Evolutionary conservation across 1,284 basidiomycete genomes (phyloP).

Genomic region (Sparassis latifolia): DNA sequence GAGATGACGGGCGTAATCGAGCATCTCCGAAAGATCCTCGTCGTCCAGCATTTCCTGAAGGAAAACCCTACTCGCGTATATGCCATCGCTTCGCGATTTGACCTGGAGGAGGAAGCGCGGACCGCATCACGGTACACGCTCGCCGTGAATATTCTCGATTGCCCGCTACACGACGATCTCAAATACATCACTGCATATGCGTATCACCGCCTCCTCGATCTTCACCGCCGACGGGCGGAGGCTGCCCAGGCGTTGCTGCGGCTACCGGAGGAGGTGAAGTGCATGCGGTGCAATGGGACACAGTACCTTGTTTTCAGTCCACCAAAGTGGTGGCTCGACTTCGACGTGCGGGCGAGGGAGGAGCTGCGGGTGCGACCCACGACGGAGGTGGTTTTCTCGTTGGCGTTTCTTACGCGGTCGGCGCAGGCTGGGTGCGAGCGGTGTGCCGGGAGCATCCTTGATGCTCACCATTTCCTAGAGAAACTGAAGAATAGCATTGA

Average conservation of each 20-base stretch:
- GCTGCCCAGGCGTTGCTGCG: constrained; percentile 43
- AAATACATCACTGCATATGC: constrained; percentile 57
- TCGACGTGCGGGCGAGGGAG: constrained; percentile 44
- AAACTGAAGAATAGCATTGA: constrained; percentile 53
- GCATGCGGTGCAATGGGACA: constrained; percentile 58
- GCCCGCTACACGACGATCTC: constrained; percentile 54
- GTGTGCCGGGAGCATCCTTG: constrained; percentile 57
- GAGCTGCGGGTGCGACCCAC: constrained; percentile 52
- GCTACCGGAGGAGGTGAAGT: constrained; percentile 45
- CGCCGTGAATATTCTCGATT: constrained; percentile 44
- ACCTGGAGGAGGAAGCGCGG: constrained; percentile 41
- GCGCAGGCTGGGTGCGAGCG: constrained; percentile 46
- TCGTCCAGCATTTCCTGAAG: constrained; percentile 42
- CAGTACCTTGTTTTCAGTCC: constrained; percentile 39
- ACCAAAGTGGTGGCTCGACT: constrained; percentile 67
- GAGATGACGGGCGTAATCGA: constrained; percentile 44
- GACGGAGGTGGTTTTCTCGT: constrained; percentile 51
- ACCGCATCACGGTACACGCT: constrained; percentile 48
- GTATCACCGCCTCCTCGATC: constrained; percentile 55
- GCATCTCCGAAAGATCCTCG: constrained; percentile 43
- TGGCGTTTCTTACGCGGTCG: constrained; percentile 51
- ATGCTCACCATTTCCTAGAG: constrained; percentile 49
- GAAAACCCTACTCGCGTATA: constrained; percentile 53
- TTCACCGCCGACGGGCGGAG: constrained; percentile 47
- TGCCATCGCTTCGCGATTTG: constrained; percentile 61